These are phyloP conservation scores for Aspergillus felis DNA, from an alignment of 2,329 filamentous ascomycete genomes.

Conservation along the genomic window DNA sequence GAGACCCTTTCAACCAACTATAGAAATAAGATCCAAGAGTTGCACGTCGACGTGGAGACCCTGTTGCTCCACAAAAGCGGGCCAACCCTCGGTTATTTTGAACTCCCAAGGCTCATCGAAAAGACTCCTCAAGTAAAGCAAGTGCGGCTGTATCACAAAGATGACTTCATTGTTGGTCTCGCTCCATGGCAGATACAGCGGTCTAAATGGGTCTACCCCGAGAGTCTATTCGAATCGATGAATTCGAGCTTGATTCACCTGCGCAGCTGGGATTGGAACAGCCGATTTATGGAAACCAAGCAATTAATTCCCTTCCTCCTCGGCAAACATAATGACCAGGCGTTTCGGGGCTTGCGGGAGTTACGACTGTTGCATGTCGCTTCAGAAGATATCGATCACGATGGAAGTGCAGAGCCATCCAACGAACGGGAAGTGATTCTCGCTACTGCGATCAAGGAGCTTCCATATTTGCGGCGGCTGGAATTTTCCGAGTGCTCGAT, in stretches of 20 bases:
- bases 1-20: conserved; percentile 58
- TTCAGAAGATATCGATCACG: conserved; percentile 15
- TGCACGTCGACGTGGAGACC: conserved; percentile 65
- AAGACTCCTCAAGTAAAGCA: conserved; percentile 64
- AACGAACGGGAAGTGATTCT: conserved; percentile 25
- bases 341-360: conserved; percentile 47
- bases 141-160: conserved; percentile 67
- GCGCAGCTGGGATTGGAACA: conserved; percentile 56
- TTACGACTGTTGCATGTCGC: conserved; percentile 37
- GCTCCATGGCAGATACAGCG: conserved; percentile 24
- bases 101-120: conserved; percentile 57
- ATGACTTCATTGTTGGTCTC: conserved; percentile 49
- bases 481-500: conserved; percentile 72
- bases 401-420: conserved; percentile 42
- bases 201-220: conserved; percentile 65
- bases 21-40: conserved; percentile 63
- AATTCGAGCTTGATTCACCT: conserved; percentile 46
- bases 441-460: conserved; percentile 50
- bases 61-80: conserved; percentile 53
- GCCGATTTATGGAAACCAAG: conserved; percentile 40
- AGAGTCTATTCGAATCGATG: conserved; percentile 62
- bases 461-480: conserved; percentile 64
- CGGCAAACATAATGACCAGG: conserved; percentile 49
- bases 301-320: conserved; percentile 47
- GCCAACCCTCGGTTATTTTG: conserved; percentile 51